Conservation (phyloP, 1,284 basidiomycete genomes). For the Moesziomyces parantarcticus region DNA sequence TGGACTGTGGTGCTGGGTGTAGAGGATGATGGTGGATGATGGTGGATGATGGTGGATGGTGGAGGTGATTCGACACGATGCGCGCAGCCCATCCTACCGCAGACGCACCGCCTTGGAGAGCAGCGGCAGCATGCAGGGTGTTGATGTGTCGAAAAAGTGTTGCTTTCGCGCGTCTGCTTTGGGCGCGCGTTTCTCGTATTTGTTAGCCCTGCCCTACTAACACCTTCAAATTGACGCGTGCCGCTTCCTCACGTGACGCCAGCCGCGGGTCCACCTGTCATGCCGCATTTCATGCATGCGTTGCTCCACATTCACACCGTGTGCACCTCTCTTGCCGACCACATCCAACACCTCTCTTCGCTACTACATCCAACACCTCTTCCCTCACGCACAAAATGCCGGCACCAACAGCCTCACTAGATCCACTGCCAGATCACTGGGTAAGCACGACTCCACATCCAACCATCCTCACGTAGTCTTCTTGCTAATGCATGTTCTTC, state of each 20-base stretch:
- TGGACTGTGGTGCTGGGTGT: too few relatives aligned
- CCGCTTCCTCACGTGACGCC: constrained; percentile 10
- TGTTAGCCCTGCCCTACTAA: constrained; percentile 7
- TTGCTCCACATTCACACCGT: neutral
- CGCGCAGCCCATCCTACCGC: too few relatives aligned
- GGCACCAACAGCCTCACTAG: neutral
- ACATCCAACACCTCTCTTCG: neutral
- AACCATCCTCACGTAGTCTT: neutral
- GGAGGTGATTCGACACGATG: too few relatives aligned
- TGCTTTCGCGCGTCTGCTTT: constrained; percentile 22
- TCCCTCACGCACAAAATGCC: neutral
- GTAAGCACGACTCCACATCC: constrained; percentile 8
- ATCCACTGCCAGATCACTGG: constrained; percentile 45
- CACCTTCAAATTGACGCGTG: constrained; percentile 12
- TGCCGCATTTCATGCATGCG: constrained; percentile 7
- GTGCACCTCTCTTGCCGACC: too few relatives aligned
- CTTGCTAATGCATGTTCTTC: neutral
- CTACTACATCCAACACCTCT: neutral
- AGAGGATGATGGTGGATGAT: neutral
- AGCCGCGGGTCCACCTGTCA: neutral
- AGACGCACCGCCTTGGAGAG: neutral
- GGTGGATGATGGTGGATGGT: constrained; percentile 2
- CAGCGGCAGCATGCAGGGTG: constrained; percentile 11
- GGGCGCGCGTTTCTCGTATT: neutral
- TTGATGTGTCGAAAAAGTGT: constrained; percentile 36